Evolutionary conservation across 768 basidiomycete genomes (phyloP), one percentile per base, ranked within the genome.

Genomic region (Xerocomus brunneocitrinus): DNA sequence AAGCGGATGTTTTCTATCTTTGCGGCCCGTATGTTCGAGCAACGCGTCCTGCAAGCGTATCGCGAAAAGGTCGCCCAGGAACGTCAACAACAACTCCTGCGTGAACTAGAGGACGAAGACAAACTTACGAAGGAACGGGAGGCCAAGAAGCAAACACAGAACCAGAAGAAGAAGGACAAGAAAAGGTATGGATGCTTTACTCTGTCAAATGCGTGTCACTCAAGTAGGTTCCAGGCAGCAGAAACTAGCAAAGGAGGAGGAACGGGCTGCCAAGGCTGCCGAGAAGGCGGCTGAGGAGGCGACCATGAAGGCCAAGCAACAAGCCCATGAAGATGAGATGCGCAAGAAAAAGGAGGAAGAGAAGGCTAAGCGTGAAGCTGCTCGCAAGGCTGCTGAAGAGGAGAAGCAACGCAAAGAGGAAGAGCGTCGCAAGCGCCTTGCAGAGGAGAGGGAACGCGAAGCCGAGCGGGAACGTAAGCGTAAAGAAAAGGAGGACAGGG

Each of bases 1-100:
- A 93, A 95, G 71, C 83, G 91, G 47, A 99, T 99, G 97, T 99
- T 99, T 76, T 94, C 93, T 59, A 97, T 99, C 72, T 99, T 99
- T 64, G 97, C 97, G 14, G 97, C 97, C 40, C 84, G 97, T 50
- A 97, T 98, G 95, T 98, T 99, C 70, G 97, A 99, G 74, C 95
- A 98, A 72, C 86, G 97, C 24, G 97, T 98, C 36, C 82, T 97
- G 50, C 89, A 93, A 64, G 93, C 95, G 13, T 98, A 95, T 66
- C 88, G 95, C 35, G 95, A 98, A 74, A 87, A 91, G 71, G 91
- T 98, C 16, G 95, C 97, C 12, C 92, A 95, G 67, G 95, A 95
- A 71, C 84, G 93, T 60, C 95, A 98, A 70, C 74, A 89, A 56
- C 95, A 98, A 62, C 79, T 99, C 22, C 77, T 99, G 53, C 85